phyloP scores from a whole-genome alignment of 768 basidiomycete species.

The Suillus hirtellus region DNA sequence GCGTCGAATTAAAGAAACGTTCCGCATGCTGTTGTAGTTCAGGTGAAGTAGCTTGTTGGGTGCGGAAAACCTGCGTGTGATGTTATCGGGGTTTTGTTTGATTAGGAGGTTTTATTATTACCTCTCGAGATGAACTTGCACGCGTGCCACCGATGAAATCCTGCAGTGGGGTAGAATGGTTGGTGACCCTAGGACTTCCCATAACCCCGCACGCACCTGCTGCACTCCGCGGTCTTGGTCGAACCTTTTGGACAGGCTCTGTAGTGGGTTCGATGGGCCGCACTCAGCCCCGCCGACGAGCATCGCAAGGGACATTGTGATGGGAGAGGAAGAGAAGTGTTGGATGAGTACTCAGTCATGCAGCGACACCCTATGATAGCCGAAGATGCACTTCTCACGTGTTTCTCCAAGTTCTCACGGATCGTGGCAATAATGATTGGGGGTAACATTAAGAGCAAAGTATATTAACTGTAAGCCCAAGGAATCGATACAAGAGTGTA shows the following conservation, averaged over 20 bases:
- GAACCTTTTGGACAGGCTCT: conserved; percentile 75
- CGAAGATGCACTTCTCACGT: conserved; percentile 2
- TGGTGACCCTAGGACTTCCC: background rate
- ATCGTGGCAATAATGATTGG: background rate
- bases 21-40: conserved; percentile 65
- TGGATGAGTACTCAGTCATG: background rate
- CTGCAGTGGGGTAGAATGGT: conserved; percentile 35
- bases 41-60: conserved; percentile 43
- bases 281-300: conserved; percentile 79
- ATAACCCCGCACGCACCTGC: conserved; percentile 48
- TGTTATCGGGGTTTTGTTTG: conserved; percentile 6
- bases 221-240: conserved; percentile 78
- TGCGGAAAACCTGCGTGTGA: conserved; percentile 55
- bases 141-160: conserved; percentile 68
- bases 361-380: background rate
- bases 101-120: conserved; percentile 31
- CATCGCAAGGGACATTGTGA: conserved; percentile 74
- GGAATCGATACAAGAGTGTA: conserved; percentile 1
- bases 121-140: conserved; percentile 65
- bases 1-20: conserved; percentile 56
- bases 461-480: conserved; percentile 5
- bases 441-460: conserved; percentile 3
- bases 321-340: conserved; percentile 7
- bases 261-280: conserved; percentile 82
- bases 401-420: conserved; percentile 2